phyloP scores from a whole-genome alignment of 225 moss, liverwort and hornwort species.

The Anthoceros angustus region DNA sequence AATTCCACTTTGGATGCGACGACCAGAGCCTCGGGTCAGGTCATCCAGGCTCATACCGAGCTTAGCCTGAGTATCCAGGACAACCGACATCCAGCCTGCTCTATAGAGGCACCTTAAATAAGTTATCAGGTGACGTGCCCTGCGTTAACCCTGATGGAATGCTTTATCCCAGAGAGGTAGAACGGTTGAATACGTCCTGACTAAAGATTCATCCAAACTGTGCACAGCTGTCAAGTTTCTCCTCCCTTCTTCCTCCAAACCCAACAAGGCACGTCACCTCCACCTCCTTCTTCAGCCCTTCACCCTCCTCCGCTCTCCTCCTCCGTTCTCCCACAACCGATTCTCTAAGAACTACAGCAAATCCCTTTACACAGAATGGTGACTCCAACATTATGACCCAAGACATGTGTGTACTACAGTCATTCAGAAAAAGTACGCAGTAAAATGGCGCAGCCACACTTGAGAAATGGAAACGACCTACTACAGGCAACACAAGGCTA shows the following conservation, averaged over 20 bases:
- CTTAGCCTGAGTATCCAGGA: constrained; percentile 92
- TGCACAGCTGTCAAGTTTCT: background rate
- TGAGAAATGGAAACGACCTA: background rate
- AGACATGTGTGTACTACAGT: background rate
- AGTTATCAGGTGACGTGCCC: background rate
- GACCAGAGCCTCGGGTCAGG: constrained; percentile 55
- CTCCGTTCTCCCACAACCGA: background rate
- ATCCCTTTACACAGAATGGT: constrained; percentile 3
- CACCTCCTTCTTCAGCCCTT: background rate
- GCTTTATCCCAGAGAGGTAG: background rate
- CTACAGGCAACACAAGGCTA: background rate
- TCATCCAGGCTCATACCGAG: constrained; percentile 99
- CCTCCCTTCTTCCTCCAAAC: background rate
- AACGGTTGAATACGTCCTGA: background rate
- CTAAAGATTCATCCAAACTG: background rate
- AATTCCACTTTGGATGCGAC: constrained; percentile 98
- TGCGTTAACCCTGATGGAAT: background rate
- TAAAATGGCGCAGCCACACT: constrained; percentile 1
- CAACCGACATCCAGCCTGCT: constrained; percentile 61
- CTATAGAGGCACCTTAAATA: constrained; percentile 4
- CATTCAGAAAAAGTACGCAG: background rate
- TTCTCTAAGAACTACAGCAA: constrained; percentile 1
- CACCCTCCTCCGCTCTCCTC: background rate
- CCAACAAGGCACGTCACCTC: background rate
- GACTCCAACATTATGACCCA: constrained; percentile 2